Base-by-base conservation (phyloP, 768 basidiomycete genomes). In the Melanogaster broomeanus region DNA sequence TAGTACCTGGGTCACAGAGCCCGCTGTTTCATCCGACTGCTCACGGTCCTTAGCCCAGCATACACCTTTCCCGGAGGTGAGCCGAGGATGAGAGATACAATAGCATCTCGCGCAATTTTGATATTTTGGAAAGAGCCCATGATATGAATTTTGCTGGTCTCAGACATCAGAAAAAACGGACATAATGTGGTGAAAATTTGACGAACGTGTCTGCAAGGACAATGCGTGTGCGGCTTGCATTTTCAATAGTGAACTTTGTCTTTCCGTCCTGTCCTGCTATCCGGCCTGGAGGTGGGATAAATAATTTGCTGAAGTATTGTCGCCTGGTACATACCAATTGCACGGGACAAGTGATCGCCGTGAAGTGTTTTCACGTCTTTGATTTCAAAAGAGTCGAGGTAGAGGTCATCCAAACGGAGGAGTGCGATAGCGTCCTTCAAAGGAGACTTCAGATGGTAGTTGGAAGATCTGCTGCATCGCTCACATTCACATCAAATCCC, bases 191-290 rank as follows among this genome's bases (percentile, higher is more conserved):
- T 9, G 38, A 22, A 48, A 19, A 48, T 22, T 15, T 13, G 18
- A 82, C 90, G 48, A 64, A 95, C 95, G 93, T 94, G 67, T 99
- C 97, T 11, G 97, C 97, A 37, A 99, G 83, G 41, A 99, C 92
- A 50, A 99, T 98, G n/a, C 97, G 88, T 24, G 97, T 99, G 51
- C 96, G 82, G 59, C 88, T 95, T 3, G 94, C 83, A 62, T 98
- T 99, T 75, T 99, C 97, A 49, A 99, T 98, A 2, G 95, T 94
- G 69, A 98, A 98, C 68, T 97, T 95, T 11, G 95, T 98, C 75
- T 98, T 98, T 39, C 97, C 97, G 56, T 97, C 94, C 67, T 99
- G 94, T 5, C 97, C 97, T 11, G 97, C 97, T 66, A 99, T 98
- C 60, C 97, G 95, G 59, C 93, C 90, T 92, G 60, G 10, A 46